These are phyloP conservation scores for Hordeum marinum DNA, from an alignment of 176 grass and related monocot species.

Conservation along the genomic window DNA sequence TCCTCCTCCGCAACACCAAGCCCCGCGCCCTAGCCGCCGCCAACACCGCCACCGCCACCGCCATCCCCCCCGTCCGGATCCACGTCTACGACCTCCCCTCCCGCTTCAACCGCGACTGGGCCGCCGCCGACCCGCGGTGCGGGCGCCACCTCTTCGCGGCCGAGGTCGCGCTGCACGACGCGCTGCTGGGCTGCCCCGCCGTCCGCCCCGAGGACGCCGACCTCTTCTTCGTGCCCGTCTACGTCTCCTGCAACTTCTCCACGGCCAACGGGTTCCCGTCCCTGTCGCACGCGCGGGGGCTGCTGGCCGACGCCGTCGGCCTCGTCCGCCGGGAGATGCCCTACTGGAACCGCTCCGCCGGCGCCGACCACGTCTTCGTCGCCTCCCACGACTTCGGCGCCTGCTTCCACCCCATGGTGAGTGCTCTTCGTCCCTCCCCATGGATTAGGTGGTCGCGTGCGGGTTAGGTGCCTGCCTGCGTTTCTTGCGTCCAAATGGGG, in stretches of 20 bases:
- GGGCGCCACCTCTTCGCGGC: constrained; percentile 72
- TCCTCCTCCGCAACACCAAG: constrained; percentile 25
- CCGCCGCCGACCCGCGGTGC: constrained; percentile 53
- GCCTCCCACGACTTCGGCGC: constrained; percentile 88
- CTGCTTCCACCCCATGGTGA: constrained; percentile 95
- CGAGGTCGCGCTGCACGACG: constrained; percentile 70
- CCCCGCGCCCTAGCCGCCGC: neutral
- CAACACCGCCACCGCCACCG: neutral
- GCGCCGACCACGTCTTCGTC: constrained; percentile 86
- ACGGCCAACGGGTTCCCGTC: constrained; percentile 75
- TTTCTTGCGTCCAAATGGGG: constrained; percentile 29
- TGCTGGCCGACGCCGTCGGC: constrained; percentile 55
- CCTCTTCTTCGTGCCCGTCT: constrained; percentile 90
- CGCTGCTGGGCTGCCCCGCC: constrained; percentile 26
- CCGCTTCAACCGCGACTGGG: constrained; percentile 75
- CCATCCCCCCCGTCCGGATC: constrained; percentile 39
- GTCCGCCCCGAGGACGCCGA: constrained; percentile 56
- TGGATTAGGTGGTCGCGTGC: neutral
- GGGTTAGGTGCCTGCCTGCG: neutral
- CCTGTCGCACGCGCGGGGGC: constrained; percentile 59
- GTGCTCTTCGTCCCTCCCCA: neutral
- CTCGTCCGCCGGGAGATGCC: constrained; percentile 42
- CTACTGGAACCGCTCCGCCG: constrained; percentile 78
- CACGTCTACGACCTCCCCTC: constrained; percentile 79
- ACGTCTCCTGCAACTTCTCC: constrained; percentile 98